Percentiles rank a stretch among this genome's conserved stretches.
phyloP scores from a whole-genome alignment of 441 rosid species.

The Populus tomentosa region DNA sequence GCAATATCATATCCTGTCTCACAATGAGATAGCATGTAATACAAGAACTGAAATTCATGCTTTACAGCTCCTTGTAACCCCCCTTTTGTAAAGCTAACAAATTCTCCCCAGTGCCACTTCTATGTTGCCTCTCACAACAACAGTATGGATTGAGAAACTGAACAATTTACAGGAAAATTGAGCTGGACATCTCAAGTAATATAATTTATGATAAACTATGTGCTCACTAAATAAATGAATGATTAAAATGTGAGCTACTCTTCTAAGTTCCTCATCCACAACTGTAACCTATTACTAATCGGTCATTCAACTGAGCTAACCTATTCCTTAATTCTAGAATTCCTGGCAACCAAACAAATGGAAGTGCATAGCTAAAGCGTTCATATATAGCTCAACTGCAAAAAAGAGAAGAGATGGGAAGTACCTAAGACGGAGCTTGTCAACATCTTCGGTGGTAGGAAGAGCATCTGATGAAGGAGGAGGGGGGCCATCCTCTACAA shows the following conservation, averaged over 20 bases:
- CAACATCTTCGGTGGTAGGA: slow-evolving; percentile 19
- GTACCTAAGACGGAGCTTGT: slow-evolving; percentile 42
- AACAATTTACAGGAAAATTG: background rate
- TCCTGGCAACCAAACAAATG: background rate
- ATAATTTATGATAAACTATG: background rate
- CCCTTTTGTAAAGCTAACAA: background rate
- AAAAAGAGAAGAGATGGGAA: background rate
- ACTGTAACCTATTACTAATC: background rate
- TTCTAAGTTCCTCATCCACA: background rate
- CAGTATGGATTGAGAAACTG: background rate
- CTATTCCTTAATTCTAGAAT: background rate
- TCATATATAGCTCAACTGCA: background rate
- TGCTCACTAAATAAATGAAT: background rate
- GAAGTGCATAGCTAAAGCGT: background rate
- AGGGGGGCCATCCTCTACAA: slow-evolving; percentile 33
- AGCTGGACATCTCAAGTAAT: background rate
- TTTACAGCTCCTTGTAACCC: background rate
- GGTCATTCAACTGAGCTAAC: background rate
- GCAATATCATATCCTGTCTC: background rate
- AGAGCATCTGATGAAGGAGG: slow-evolving; percentile 22
- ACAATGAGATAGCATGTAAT: background rate
- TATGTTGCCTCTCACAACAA: background rate
- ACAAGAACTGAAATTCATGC: background rate
- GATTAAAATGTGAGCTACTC: background rate
- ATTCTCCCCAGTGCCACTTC: background rate